phyloP scores from a whole-genome alignment of 192 early-diverging fungal species.

The Diversispora eburnea region DNA sequence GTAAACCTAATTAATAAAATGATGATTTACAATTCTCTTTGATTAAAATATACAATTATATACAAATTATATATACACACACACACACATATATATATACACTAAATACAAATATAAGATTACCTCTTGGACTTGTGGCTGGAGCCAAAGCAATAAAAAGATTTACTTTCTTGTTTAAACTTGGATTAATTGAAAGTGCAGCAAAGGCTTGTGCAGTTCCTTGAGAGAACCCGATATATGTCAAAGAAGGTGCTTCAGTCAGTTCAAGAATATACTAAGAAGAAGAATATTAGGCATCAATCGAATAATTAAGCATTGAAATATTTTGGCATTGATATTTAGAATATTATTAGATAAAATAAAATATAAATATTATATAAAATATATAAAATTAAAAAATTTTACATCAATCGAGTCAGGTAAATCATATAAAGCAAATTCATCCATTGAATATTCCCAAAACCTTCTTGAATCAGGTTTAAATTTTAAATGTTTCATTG shows the following conservation, averaged over 20 bases:
- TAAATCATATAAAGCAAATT: slow-evolving; percentile 82
- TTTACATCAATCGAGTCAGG: slow-evolving; percentile 78
- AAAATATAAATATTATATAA: slow-evolving; percentile 14
- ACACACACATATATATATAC: no score
- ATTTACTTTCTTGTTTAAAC: slow-evolving; percentile 79
- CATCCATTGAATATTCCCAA: slow-evolving; percentile 95
- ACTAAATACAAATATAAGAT: no score
- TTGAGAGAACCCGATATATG: slow-evolving; percentile 97
- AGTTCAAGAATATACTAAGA: slow-evolving; percentile 73
- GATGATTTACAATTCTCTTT: neutral
- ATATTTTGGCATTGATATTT: no score
- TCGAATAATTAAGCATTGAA: no score
- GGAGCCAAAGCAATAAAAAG: slow-evolving; percentile 90
- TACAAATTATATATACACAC: neutral
- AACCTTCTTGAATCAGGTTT: slow-evolving; percentile 66
- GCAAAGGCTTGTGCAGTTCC: slow-evolving; percentile 89
- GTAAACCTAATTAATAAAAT: slow-evolving; percentile 50
- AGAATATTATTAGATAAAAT: neutral
- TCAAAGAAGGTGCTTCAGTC: slow-evolving; percentile 75
- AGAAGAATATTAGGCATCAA: neutral
- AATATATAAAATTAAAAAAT: neutral
- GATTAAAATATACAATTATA: neutral
- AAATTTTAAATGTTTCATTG: slow-evolving; percentile 72
- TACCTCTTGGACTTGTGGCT: slow-evolving; percentile 74
- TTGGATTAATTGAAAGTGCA: slow-evolving; percentile 72